Evolutionary conservation across 164 flowering plant species (phyloP).

Genomic region (Vitis amurensis): DNA sequence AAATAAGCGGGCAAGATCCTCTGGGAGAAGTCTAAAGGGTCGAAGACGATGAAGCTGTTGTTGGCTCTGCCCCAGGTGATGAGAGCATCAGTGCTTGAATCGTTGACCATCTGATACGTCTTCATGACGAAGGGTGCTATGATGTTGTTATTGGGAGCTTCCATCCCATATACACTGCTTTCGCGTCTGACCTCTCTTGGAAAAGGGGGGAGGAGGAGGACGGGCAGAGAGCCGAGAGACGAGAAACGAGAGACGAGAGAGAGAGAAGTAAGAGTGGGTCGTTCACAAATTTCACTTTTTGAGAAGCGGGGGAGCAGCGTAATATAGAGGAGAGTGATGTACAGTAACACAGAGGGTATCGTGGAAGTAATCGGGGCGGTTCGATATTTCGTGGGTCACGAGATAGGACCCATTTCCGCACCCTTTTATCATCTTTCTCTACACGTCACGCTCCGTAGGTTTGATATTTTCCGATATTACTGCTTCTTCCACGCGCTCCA

Average conservation of each 20-base stretch:
- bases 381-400: constrained; percentile 16
- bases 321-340: constrained; percentile 7
- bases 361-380: constrained; percentile 20
- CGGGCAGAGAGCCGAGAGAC: too few species aligned
- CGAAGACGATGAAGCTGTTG: constrained; percentile 83
- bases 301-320: not conserved
- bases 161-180: constrained; percentile 17
- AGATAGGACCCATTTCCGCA: constrained; percentile 21
- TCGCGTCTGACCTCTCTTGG: not conserved
- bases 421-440: constrained; percentile 22
- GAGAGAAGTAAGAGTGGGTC: not conserved
- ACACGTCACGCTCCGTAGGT: constrained; percentile 7
- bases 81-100: constrained; percentile 55
- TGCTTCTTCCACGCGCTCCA: not conserved
- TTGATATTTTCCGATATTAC: constrained; percentile 16
- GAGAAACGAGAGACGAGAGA: not conserved
- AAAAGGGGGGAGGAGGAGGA: too few species aligned
- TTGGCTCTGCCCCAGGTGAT: constrained; percentile 70
- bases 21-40: constrained; percentile 68
- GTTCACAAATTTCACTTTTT: too few species aligned
- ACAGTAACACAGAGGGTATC: constrained; percentile 9
- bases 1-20: constrained; percentile 66
- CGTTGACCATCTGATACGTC: constrained; percentile 84
- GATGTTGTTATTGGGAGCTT: constrained; percentile 17
- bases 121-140: constrained; percentile 83